Conservation (phyloP, 2,329 filamentous ascomycete genomes). For the Pseudocercospora pini-densiflorae region DNA sequence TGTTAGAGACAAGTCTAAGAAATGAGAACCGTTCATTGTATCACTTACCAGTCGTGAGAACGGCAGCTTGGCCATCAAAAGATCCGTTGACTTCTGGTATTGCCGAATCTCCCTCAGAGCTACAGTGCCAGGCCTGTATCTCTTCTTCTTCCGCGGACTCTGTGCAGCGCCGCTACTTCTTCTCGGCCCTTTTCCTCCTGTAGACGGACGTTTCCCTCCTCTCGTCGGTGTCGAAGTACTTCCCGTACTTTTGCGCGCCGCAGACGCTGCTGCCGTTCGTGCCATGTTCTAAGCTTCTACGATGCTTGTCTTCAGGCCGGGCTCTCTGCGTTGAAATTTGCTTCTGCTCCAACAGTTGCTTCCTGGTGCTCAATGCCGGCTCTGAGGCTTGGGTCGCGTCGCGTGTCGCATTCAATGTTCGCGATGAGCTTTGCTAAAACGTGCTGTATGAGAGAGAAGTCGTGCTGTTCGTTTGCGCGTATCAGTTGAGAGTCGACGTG, state of each 20-base stretch:
- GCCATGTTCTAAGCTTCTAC: constrained; percentile 9
- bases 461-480: background rate
- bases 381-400: background rate
- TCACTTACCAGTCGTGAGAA: constrained; percentile 84
- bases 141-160: constrained; percentile 34
- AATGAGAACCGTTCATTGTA: background rate
- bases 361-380: background rate
- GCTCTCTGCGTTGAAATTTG: background rate
- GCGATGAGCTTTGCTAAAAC: background rate
- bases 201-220: constrained; percentile 33
- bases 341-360: background rate
- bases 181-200: constrained; percentile 29
- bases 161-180: constrained; percentile 20
- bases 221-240: constrained; percentile 12
- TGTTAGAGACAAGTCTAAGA: constrained; percentile 5
- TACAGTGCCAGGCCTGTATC: constrained; percentile 71
- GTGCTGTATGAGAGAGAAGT: too few relatives aligned
- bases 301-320: background rate
- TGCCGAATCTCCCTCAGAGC: constrained; percentile 98
- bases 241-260: constrained; percentile 17
- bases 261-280: constrained; percentile 16
- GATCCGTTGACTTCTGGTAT: constrained; percentile 97
- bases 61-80: constrained; percentile 94
- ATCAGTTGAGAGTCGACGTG: background rate
- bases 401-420: constrained; percentile 11